Evolutionary conservation across 768 basidiomycete genomes (phyloP), one percentile per base, ranked within the genome.

Genomic region (Suillus americanus): DNA sequence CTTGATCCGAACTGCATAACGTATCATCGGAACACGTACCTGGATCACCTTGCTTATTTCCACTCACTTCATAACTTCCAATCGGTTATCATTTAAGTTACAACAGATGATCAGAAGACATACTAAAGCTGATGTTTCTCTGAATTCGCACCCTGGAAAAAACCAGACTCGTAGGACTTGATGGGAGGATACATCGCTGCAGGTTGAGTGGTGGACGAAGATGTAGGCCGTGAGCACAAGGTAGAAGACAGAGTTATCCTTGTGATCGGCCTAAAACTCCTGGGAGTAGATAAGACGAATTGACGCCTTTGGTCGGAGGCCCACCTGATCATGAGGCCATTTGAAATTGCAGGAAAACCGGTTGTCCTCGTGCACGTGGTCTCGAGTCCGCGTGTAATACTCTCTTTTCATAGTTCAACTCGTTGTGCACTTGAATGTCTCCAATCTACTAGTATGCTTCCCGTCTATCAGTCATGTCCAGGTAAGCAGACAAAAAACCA

Each of bases 21-120:
- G 45, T 28, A 45, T 38, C 35, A 51, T 28, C 20, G 30, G 18
- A 61, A 41, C 23, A 54, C 30, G 45, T 69, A 88, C 93, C 91
- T 74, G 94, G 91, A 62, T 79, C 81, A 25, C 92, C 94, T 48
- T 87, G 80, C 68, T 86, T 86, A 71, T 91, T 94, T 46, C 94
- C 94, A 68, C 86, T 86, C 60, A 94, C 70, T 75, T 94, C 92
- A 71, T 91, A 95, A 79, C 94, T 95, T 60, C 25, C 35, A 13
- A 13, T 20, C 56, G 51, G 53, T 48, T 14, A 62, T 67, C 3
- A 66, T 54, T 13, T 14, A 30, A 18, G 62, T 60, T 16, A 53
- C n/a, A n/a, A 20, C 37, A 57, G 16, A 48, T 38, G 62, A 59
- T 3, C 76, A 67, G 61, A 33, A 41, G 40, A 79, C 84, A 65